phyloP scores from a whole-genome alignment of 2,329 filamentous ascomycete species.

The Cytospora paraplurivora region DNA sequence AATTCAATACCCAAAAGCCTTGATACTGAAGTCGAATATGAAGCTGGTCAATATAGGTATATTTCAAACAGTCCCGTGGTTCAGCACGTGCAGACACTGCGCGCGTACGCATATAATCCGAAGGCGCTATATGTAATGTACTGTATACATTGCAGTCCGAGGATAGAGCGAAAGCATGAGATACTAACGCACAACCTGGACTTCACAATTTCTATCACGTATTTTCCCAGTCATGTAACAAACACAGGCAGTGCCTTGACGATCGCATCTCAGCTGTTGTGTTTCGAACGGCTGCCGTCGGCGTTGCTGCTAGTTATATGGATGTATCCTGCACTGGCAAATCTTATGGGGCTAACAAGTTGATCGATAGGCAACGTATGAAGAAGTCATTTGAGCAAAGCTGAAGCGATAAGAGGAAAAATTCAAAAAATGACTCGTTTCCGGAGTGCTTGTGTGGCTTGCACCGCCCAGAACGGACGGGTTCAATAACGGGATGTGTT shows the following conservation, averaged over 20 bases:
- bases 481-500: constrained; percentile 17
- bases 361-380: background rate
- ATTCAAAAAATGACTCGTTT: background rate
- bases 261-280: background rate
- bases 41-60: too few relatives aligned
- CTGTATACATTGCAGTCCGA: background rate
- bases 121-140: background rate
- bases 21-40: too few relatives aligned
- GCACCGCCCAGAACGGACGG: background rate
- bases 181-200: background rate
- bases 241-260: background rate
- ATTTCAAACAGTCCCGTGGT: too few relatives aligned
- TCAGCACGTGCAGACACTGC: too few relatives aligned
- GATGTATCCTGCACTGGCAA: background rate
- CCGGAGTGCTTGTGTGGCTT: background rate
- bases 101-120: background rate
- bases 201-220: background rate
- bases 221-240: background rate
- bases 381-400: background rate
- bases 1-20: too few relatives aligned
- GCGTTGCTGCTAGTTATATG: background rate
- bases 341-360: background rate
- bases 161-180: background rate
- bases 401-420: background rate
- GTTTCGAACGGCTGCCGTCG: background rate